phyloP scores from a whole-genome alignment of 179 eudicot species.

The Heliamphora pulchella region DNA sequence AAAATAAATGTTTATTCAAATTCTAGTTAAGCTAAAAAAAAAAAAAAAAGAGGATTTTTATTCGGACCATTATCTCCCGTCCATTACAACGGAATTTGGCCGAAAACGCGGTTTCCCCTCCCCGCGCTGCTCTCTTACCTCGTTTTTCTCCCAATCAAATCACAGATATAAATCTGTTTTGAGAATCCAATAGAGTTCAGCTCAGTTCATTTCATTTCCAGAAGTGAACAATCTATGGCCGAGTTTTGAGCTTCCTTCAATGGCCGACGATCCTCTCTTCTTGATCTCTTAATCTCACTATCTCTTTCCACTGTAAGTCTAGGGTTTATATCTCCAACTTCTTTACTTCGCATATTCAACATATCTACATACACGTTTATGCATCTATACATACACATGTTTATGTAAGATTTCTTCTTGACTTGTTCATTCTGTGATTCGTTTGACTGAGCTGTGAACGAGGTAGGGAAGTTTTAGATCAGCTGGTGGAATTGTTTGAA shows the following conservation, averaged over 20 bases:
- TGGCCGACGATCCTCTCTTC: not conserved
- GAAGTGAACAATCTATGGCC: not conserved
- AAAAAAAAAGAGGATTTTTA: too few relatives aligned
- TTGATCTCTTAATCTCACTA: constrained; percentile 4
- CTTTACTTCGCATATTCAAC: not conserved
- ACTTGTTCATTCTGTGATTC: constrained; percentile 1
- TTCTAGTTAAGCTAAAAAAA: too few relatives aligned
- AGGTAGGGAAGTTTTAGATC: constrained; percentile 10
- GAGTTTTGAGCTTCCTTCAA: not conserved
- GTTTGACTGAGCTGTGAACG: constrained; percentile 12
- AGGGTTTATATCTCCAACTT: not conserved
- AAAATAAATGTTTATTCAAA: too few relatives aligned
- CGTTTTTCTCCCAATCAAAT: constrained; percentile 8
- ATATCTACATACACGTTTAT: not conserved
- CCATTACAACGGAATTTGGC: constrained; percentile 1
- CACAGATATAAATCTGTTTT: not conserved
- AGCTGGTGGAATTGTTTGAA: constrained; percentile 10
- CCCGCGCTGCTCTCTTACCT: constrained; percentile 8
- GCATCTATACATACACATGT: not conserved
- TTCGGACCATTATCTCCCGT: not conserved
- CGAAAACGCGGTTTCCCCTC: constrained; percentile 8
- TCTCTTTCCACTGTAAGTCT: constrained; percentile 6
- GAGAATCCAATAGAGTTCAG: not conserved
- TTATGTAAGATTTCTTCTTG: not conserved
- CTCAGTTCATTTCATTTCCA: not conserved